Conservation (phyloP, 2,329 filamentous ascomycete species). For the Penicillium sp. region DNA sequence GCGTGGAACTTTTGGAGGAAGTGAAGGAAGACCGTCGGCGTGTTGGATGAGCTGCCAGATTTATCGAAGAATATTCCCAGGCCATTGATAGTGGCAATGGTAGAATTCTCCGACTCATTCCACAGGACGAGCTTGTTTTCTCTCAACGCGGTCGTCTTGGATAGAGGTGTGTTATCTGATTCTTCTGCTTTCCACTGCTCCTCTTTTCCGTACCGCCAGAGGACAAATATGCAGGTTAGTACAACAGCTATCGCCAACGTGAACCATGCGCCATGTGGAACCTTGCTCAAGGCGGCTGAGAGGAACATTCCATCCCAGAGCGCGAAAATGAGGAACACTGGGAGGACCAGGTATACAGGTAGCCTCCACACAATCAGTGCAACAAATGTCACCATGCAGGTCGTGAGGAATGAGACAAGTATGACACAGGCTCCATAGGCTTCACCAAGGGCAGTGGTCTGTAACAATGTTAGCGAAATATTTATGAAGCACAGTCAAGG, state of each 20-base stretch:
- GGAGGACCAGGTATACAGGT: conserved; percentile 63
- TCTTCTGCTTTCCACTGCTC: conserved; percentile 75
- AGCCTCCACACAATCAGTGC: conserved; percentile 75
- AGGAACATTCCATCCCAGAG: conserved; percentile 72
- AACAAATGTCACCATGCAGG: conserved; percentile 73
- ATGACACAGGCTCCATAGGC: conserved; percentile 83
- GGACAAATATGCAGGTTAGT: conserved; percentile 69
- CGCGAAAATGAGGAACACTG: conserved; percentile 66
- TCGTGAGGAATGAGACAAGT: conserved; percentile 78
- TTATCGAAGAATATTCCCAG: conserved; percentile 82
- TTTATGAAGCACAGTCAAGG: too few species aligned
- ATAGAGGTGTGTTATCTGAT: conserved; percentile 61
- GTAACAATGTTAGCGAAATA: conserved; percentile 6
- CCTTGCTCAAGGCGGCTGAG: conserved; percentile 72
- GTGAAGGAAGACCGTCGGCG: conserved; percentile 72
- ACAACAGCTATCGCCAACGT: conserved; percentile 69
- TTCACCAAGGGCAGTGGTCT: conserved; percentile 72
- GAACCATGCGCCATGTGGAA: conserved; percentile 80
- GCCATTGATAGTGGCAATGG: conserved; percentile 59
- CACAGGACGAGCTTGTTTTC: neutral
- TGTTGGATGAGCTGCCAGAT: conserved; percentile 62
- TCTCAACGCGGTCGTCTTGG: conserved; percentile 32
- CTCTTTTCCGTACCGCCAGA: conserved; percentile 82
- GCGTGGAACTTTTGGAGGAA: conserved; percentile 75
- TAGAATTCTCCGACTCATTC: conserved; percentile 43